phyloP scores from a whole-genome alignment of 345 rosid species.

The Eucalyptus tenuipes region DNA sequence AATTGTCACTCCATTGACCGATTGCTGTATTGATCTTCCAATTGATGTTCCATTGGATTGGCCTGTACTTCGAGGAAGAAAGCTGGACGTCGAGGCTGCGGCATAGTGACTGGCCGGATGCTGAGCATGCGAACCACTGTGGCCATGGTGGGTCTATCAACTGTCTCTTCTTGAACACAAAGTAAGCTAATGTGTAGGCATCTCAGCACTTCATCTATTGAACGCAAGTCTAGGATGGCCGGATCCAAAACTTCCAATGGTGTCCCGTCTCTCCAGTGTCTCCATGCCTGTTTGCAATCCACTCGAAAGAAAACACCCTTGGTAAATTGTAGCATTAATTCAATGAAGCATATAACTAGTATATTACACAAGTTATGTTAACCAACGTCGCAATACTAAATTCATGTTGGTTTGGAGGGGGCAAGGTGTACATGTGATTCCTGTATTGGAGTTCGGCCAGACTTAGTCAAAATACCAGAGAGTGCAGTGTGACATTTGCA shows the following conservation, averaged over 20 bases:
- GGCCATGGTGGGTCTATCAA: background rate
- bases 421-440: background rate
- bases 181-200: background rate
- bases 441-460: rapidly evolving
- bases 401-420: background rate
- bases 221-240: background rate
- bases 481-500: background rate
- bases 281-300: background rate
- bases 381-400: background rate
- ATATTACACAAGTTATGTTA: background rate
- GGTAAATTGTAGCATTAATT: background rate
- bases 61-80: background rate
- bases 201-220: background rate
- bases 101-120: background rate
- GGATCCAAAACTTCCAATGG: background rate
- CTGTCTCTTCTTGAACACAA: background rate
- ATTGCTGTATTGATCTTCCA: background rate
- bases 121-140: background rate
- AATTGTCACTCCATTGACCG: background rate
- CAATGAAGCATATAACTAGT: background rate
- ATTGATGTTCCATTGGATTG: background rate
- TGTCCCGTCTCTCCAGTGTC: background rate
- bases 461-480: background rate
- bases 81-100: background rate
- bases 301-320: background rate